Conservation (phyloP, 1,284 basidiomycete species). For the Fomes fomentarius region DNA sequence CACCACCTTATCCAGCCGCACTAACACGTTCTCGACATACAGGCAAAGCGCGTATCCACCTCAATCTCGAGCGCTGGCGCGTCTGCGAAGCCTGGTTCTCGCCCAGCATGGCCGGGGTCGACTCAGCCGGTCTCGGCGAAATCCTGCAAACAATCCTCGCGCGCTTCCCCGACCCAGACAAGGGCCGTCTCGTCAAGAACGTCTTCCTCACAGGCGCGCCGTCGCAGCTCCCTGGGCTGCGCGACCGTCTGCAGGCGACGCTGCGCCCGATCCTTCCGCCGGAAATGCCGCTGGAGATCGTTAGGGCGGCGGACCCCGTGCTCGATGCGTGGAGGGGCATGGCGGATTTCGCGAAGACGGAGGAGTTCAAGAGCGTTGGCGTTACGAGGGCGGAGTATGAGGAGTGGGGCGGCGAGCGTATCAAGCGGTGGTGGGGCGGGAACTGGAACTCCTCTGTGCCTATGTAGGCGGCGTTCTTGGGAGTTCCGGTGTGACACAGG, state of each 20-base stretch:
- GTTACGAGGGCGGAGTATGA: constrained; percentile 86
- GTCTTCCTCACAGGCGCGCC: constrained; percentile 91
- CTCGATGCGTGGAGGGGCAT: constrained; percentile 94
- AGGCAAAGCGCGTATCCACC: constrained; percentile 79
- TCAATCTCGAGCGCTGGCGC: constrained; percentile 93
- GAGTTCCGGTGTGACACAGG: too few relatives aligned
- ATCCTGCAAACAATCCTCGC: constrained; percentile 86
- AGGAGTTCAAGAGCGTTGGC: constrained; percentile 57
- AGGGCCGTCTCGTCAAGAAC: constrained; percentile 53
- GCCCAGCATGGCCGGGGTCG: constrained; percentile 91
- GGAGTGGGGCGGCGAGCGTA: constrained; percentile 86
- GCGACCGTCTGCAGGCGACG: constrained; percentile 67
- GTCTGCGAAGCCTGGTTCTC: constrained; percentile 95
- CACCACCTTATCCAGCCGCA: not conserved
- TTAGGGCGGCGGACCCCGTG: constrained; percentile 65
- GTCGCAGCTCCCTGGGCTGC: constrained; percentile 75
- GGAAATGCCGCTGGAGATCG: constrained; percentile 68
- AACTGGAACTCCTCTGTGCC: constrained; percentile 65
- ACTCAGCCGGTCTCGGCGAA: constrained; percentile 93
- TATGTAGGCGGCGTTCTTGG: constrained; percentile 8
- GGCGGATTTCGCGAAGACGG: constrained; percentile 77
- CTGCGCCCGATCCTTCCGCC: constrained; percentile 84
- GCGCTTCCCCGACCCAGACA: constrained; percentile 75
- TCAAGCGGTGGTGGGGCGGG: constrained; percentile 82
- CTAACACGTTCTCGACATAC: not conserved